These are phyloP conservation scores for Selenicereus undatus DNA, from an alignment of 148 eudicot genomes.

Conservation along the genomic window DNA sequence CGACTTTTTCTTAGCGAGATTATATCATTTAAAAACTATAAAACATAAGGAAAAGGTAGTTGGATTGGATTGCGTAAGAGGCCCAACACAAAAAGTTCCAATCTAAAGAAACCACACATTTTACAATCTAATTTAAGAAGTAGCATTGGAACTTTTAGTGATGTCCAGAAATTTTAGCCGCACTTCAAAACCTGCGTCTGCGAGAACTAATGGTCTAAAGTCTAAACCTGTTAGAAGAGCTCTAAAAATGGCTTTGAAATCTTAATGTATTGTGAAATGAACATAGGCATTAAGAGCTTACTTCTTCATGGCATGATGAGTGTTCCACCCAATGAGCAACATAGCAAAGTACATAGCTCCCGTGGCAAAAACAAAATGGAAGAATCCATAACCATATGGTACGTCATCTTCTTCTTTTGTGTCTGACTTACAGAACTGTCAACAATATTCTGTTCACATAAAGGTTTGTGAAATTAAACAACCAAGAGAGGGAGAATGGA, in stretches of 20 bases:
- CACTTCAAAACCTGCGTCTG: not conserved
- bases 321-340: constrained; percentile 78
- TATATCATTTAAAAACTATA: not conserved
- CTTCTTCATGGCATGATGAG: constrained; percentile 69
- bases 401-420: constrained; percentile 56
- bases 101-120: not conserved
- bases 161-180: not conserved
- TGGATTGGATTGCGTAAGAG: not conserved
- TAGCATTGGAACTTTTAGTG: not conserved
- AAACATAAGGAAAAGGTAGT: not conserved
- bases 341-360: constrained; percentile 92
- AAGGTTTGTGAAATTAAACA: not conserved
- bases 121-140: not conserved
- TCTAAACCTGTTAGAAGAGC: not conserved
- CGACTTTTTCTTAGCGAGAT: not conserved
- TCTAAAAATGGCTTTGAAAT: not conserved
- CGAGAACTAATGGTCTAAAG: not conserved
- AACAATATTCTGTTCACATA: not conserved
- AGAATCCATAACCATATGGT: constrained; percentile 84
- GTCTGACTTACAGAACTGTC: constrained; percentile 66
- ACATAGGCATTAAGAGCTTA: constrained; percentile 24
- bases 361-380: constrained; percentile 82
- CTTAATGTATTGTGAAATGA: not conserved
- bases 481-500: not conserved
- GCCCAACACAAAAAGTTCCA: no score